Base-by-base conservation (phyloP, 2,329 filamentous ascomycete genomes). In the Fusarium falciforme region DNA sequence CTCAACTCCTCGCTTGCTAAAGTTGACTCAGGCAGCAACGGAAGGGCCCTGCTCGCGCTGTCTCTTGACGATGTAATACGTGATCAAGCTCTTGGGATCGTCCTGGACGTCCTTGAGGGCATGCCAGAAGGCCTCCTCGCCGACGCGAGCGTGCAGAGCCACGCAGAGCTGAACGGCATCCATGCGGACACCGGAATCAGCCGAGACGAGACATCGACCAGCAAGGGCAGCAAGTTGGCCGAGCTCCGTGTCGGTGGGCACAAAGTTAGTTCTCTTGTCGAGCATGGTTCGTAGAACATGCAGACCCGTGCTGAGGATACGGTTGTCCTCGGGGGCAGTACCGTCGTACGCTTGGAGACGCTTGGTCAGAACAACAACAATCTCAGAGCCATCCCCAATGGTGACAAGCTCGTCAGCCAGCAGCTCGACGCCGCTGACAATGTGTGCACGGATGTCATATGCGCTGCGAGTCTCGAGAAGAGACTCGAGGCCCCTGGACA, bases 91-190 rank as follows among this genome's bases (percentile, higher is more conserved):
- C 85, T 94, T 90, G 25, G 93, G 90, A 73, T 94, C 93, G 73
- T 94, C 93, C 78, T 89, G 89, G 35, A 93, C 87, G 11, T 84
- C 87, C 66, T 86, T 89, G 77, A 95, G 85, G 27, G 88, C 87
- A 36, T 87, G 88, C 93, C 93, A 96, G 79, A 95, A 95, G 33
- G 78, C 79, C 11, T 77, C 82, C 64, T 92, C 90, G 14, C 90
- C 90, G 10, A 92, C 86, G 12, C 88, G 83, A 55, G 87, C 85
- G 79, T 95, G 92, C 70, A 95, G 83, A 67, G 91, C 90, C 29
- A 94, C 91, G 76, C 93, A 94, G n/a, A 95, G 86, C 79, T 94
- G 91, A 54, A 95, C 92, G n/a, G 93, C 92, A 70, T 93, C 93
- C 87, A 94, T 93, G 44, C 90, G 86, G 9, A 92, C 90, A 8